Conservation (phyloP, 2,329 filamentous ascomycete genomes). For the Ceratocystiopsis sp. region DNA sequence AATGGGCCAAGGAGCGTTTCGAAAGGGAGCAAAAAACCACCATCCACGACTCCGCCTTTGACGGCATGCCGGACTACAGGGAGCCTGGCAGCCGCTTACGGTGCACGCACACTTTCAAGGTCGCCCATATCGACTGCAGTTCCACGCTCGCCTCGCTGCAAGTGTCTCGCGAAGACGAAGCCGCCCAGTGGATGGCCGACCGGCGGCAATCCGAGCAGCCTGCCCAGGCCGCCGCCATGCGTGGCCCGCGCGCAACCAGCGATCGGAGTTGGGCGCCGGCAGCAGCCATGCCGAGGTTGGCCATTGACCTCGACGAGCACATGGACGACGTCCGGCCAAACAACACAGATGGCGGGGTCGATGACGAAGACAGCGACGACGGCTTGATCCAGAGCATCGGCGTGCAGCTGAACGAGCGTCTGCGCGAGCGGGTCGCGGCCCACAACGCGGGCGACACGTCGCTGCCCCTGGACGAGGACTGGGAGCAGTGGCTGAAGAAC, state of each 20-base stretch:
- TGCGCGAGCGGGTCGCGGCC: constrained; percentile 44
- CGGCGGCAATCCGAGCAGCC: constrained; percentile 6
- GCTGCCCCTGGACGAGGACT: constrained; percentile 49
- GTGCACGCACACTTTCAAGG: background rate
- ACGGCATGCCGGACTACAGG: constrained; percentile 48
- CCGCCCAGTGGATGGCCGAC: too few relatives aligned
- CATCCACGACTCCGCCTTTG: constrained; percentile 55
- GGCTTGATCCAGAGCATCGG: constrained; percentile 37
- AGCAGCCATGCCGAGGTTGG: constrained; percentile 5
- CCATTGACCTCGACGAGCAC: constrained; percentile 5
- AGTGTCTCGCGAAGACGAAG: too few relatives aligned
- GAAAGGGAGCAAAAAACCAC: constrained; percentile 55
- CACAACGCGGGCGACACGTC: constrained; percentile 42
- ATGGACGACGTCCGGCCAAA: constrained; percentile 1
- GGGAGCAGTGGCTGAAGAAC: constrained; percentile 60
- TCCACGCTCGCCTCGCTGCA: too few relatives aligned
- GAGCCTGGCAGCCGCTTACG: constrained; percentile 22
- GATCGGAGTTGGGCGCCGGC: constrained; percentile 1
- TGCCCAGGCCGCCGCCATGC: constrained; percentile 8
- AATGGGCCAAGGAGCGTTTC: constrained; percentile 67
- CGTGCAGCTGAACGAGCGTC: constrained; percentile 43
- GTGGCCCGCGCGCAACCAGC: too few relatives aligned
- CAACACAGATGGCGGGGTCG: background rate
- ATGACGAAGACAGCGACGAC: constrained; percentile 31
- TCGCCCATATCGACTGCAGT: too few relatives aligned